Percentiles rank a stretch among this genome's conserved stretches.
phyloP scores from a whole-genome alignment of 805 yeast genomes.

The Candida oleophila region DNA sequence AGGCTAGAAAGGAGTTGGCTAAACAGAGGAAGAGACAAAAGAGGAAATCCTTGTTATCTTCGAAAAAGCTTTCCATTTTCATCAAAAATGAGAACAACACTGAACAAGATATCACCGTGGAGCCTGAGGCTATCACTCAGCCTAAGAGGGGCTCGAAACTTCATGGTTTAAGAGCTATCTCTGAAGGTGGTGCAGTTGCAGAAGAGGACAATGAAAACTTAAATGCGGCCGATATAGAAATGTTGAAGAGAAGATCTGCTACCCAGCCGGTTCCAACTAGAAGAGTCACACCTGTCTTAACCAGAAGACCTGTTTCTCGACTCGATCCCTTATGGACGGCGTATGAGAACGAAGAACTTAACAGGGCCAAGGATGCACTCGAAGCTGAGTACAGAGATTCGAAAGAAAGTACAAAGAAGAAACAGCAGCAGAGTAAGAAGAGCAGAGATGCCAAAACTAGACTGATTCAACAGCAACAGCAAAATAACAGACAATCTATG shows the following conservation, averaged over 20 bases:
- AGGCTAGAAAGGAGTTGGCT: conserved; percentile 47
- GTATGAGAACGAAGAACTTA: conserved; percentile 48
- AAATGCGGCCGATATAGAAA: conserved; percentile 45
- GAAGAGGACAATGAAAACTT: conserved; percentile 28
- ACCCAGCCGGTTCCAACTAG: conserved; percentile 39
- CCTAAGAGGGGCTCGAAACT: conserved; percentile 37
- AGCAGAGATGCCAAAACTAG: conserved; percentile 5
- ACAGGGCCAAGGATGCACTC: conserved; percentile 42
- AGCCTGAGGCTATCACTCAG: conserved; percentile 29
- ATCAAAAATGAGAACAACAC: conserved; percentile 35
- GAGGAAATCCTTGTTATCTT: conserved; percentile 38
- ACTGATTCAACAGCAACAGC: conserved; percentile 7
- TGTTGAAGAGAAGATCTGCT: conserved; percentile 44
- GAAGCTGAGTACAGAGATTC: conserved; percentile 31
- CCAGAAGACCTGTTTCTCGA: conserved; percentile 56
- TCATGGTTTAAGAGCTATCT: conserved; percentile 30
- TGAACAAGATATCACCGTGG: conserved; percentile 27
- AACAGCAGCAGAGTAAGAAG: conserved; percentile 9
- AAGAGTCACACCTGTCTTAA: conserved; percentile 37
- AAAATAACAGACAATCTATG: conserved; percentile 30
- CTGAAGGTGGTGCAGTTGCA: conserved; percentile 27
- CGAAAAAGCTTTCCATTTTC: conserved; percentile 34
- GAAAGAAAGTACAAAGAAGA: conserved; percentile 11
- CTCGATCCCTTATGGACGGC: conserved; percentile 57
- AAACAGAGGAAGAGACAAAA: conserved; percentile 43